Evolutionary conservation across 2,329 filamentous ascomycete genomes (phyloP), one percentile per base, ranked within the genome.

Genomic region (Aspergillus ibericus): DNA sequence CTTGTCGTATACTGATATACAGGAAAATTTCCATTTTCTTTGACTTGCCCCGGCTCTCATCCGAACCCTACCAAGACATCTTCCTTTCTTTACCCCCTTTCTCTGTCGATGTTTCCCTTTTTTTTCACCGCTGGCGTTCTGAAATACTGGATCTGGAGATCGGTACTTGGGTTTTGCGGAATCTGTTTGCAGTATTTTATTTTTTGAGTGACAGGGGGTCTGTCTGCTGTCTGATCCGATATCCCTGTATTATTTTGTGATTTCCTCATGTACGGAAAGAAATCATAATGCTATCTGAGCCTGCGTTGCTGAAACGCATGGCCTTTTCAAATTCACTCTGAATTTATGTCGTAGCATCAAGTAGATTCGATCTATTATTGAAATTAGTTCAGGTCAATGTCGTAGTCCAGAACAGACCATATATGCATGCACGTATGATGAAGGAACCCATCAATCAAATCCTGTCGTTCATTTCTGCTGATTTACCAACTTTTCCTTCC

Each of bases 121-220:
- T 48, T 63, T 56, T 48, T 63, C 65, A 63, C 56, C 63, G 55
- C 62, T 48, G 72, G 72, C 70, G 72, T 74, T 74, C 56, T 70
- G 65, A 68, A 69, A 70, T 70, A 73, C 72, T 67, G 63, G 65
- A 64, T 68, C 65, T 63, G 65, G 67, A 69, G 57, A 72, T 71
- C 56, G 69, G 71, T 62, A 61, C 66, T 66, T 65, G 67, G 65
- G 63, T 67, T 66, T 44, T 34, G 38, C 50, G 62, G 62, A 56
- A 58, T 63, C 60, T 16, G 10, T 25, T 25, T 42, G 32, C 27
- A 38, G 15, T 52, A 13, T 16, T 38, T 52, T 36, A n/a, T 36
- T 38, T 25, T 38, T 27, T 52, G 20, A 27, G 18, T 48, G 58
- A 56, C 58, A 58, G 62, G 62, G 56, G 47, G 46, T 40, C 53